Evolutionary conservation across 495 filamentous ascomycete genomes (phyloP).

Genomic region (Amniculicola lignicola): DNA sequence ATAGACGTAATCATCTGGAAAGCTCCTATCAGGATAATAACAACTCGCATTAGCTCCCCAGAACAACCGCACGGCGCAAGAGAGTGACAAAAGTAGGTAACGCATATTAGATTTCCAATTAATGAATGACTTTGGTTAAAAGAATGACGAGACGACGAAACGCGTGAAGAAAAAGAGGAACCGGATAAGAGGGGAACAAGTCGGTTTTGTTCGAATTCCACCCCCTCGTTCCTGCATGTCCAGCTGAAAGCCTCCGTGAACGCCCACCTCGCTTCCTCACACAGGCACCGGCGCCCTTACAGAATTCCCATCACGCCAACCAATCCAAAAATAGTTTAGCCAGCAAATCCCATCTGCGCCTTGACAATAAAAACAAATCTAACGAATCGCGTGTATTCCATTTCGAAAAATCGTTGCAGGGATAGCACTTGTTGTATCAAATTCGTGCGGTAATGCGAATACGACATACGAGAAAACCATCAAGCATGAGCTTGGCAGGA

Average conservation of each 20-base stretch:
- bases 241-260: slow-evolving; percentile 7
- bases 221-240: slow-evolving; percentile 15
- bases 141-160: slow-evolving; percentile 8
- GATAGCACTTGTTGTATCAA: too few relatives aligned
- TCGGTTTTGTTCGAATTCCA: not conserved
- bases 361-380: too few relatives aligned
- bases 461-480: too few relatives aligned
- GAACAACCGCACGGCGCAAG: slow-evolving; percentile 16
- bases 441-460: too few relatives aligned
- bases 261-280: slow-evolving; percentile 17
- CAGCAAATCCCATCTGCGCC: too few relatives aligned
- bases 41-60: slow-evolving; percentile 14
- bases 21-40: slow-evolving; percentile 24
- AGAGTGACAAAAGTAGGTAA: slow-evolving; percentile 24
- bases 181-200: not conserved
- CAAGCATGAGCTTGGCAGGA: too few relatives aligned
- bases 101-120: slow-evolving; percentile 5
- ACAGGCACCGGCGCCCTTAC: too few relatives aligned
- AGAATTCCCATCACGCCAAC: too few relatives aligned
- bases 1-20: slow-evolving; percentile 22
- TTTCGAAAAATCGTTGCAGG: too few relatives aligned
- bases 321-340: too few relatives aligned
- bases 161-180: not conserved
- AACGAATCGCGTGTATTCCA: too few relatives aligned
- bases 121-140: slow-evolving; percentile 22